Base-by-base conservation (phyloP, 2,329 filamentous ascomycete genomes). In the Fusarium burgessii region DNA sequence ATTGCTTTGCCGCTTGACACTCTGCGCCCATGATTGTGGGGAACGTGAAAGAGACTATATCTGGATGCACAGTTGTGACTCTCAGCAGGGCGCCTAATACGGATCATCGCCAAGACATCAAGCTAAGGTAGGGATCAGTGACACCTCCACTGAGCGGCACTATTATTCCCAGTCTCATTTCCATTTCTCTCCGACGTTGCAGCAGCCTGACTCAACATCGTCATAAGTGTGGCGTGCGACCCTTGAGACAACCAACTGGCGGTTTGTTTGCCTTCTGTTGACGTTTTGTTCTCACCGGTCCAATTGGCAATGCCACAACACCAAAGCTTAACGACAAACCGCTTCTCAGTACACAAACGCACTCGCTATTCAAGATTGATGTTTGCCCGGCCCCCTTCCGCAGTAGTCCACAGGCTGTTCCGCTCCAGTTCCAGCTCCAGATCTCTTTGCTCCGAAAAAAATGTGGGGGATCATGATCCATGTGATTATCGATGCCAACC, bases 101-200 rank as follows among this genome's bases (percentile, higher is more conserved):
- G 32, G 45, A 58, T 64, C 68, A 43, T 35, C 38, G 52, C 68
- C 58, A 71, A 71, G 67, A 40, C 56, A 45, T 61, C 27, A 49
- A 51, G 35, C 60, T 35, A 17, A 49, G 32, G 23, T 51, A 51
- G 23, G 13, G 54, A 41, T 51, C 42, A 56, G 47, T 29, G 29
- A 49, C 55, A 68, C 49, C 54, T 66, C 54, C 56, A 66, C 42
- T 54, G 58, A 25, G 51, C 32, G 45, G 36, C 67, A 55, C 62
- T 45, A 63, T 57, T 71, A 70, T 70, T 71, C 55, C 67, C 67
- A 70, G 54, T 49, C 42, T 63, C 63, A 71, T 73, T 68, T 73
- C 63, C 69, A 68, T 66, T 46, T 46, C 41, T 58, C 62, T 41
- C 65, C 49, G 50, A 68, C 20, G 50, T 62, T 68, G 35, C 63